Evolutionary conservation across 2,329 filamentous ascomycete species (phyloP), one percentile per base, ranked within the genome.

Genomic region (Dactylellina haptotyla): DNA sequence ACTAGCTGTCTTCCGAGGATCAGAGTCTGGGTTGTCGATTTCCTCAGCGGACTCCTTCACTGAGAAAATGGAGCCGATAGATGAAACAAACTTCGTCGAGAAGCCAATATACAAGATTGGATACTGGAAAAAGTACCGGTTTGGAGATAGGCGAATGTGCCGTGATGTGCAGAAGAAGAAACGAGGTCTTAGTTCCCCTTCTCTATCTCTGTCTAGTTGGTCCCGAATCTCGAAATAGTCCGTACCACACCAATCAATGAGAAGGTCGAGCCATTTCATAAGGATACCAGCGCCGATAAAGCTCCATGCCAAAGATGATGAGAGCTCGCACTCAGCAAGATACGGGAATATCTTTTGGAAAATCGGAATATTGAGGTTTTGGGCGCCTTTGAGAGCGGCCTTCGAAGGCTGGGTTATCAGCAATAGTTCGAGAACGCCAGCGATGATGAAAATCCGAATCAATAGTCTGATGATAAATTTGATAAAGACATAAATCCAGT

Each of bases 91-190:
- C n/a, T 85, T 85, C 23, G 92, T 84, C 0, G 89, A 90, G 41
- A 90, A 83, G 0, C 90, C 89, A 25, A 88, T 87, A 48, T 88
- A 83, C 0, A 93, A 84, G 79, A 92, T 92, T 0, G 88, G 88
- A 78, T 92, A 91, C 0, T 83, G 83, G 78, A 93, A 93, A 0
- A 84, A 84, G 78, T 92, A 88, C 69, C 85, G 86, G 78, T 87
- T 84, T 0, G 90, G 90, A 66, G 89, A 88, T n/a, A 89, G 79
- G 16, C 90, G 84, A 2, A 85, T 82, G 79, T 93, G 90, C 1
- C 84, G 87, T 12, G 88, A 91, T 46, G 82, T 83, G 77, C 87
- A 87, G 5, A 89, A 88, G 43, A 92, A 86, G 10, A 93, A 80
- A 64, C 87, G 80, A 2, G 86, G 84, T 37, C 50, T 30, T 12